Percentiles rank a stretch among this genome's conserved stretches.
phyloP scores from a whole-genome alignment of 2,329 filamentous ascomycete species.

The Thermomyces lanuginosus region DNA sequence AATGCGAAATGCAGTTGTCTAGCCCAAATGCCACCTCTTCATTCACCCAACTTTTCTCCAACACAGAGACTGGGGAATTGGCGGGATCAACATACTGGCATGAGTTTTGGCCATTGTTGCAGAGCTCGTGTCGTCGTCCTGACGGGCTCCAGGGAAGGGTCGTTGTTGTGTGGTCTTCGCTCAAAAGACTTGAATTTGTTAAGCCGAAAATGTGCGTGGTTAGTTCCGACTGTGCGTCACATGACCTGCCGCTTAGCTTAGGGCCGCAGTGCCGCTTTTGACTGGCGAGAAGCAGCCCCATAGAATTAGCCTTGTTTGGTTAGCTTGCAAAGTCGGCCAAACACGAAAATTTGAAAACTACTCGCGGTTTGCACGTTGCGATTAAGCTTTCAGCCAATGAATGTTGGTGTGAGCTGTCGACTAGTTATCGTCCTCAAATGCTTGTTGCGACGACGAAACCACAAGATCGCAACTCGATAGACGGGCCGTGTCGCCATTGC shows the following conservation, averaged over 20 bases:
- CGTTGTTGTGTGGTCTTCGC: conserved; percentile 11
- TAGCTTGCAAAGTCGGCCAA: too few species aligned
- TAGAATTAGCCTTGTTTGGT: background rate
- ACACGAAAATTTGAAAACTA: too few species aligned
- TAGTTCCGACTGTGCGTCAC: conserved; percentile 14
- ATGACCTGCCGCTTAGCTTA: conserved; percentile 13
- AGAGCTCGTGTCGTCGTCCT: conserved; percentile 11
- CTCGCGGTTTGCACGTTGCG: too few species aligned
- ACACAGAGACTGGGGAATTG: conserved; percentile 4
- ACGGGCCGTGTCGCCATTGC: too few species aligned
- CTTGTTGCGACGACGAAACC: too few species aligned
- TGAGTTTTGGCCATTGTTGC: conserved; percentile 18
- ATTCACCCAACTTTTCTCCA: conserved; percentile 5
- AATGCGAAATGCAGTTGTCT: conserved; percentile 2
- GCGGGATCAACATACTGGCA: conserved; percentile 12
- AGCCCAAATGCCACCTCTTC: conserved; percentile 1
- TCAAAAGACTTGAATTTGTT: conserved; percentile 7
- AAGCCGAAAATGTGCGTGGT: conserved; percentile 12
- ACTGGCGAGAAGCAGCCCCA: conserved; percentile 3
- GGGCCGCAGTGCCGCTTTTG: conserved; percentile 7
- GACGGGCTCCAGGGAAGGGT: conserved; percentile 8
- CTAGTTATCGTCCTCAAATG: too few species aligned
- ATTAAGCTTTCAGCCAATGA: too few species aligned
- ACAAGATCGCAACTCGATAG: too few species aligned
- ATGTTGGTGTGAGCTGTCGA: too few species aligned